A percentile compares a stretch with the other conserved stretches of the same genome.
phyloP scores from a whole-genome alignment of 768 basidiomycete species.

The Lactarius tabidus region DNA sequence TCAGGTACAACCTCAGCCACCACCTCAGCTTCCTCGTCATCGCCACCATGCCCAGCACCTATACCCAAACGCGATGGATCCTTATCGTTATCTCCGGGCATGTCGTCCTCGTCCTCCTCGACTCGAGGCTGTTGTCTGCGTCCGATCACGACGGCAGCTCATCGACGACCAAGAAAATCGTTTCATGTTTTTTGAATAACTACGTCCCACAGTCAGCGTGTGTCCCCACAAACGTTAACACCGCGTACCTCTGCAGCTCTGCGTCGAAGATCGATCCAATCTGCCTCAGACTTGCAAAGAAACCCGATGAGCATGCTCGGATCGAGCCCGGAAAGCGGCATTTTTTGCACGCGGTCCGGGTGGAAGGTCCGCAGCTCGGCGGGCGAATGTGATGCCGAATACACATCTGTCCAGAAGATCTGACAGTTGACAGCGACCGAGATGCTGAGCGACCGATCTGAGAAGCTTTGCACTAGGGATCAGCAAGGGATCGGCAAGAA shows the following conservation, averaged over 20 bases:
- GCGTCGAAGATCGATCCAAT: slow-evolving; percentile 78
- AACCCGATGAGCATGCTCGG: slow-evolving; percentile 98
- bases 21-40: too few species aligned
- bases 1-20: too few species aligned
- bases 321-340: slow-evolving; percentile 85
- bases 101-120: slow-evolving; percentile 61
- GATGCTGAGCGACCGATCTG: slow-evolving; percentile 76
- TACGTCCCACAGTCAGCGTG: slow-evolving; percentile 28
- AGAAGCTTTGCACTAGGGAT: slow-evolving; percentile 71
- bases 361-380: slow-evolving; percentile 86
- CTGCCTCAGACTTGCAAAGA: slow-evolving; percentile 72
- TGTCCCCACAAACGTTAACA: slow-evolving; percentile 8
- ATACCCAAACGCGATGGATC: too few species aligned
- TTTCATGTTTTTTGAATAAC: slow-evolving; percentile 46
- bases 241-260: slow-evolving; percentile 67
- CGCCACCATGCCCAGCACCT: too few species aligned
- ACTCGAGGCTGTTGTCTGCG: slow-evolving; percentile 72
- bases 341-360: slow-evolving; percentile 92
- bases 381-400: slow-evolving; percentile 55
- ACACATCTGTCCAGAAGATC: slow-evolving; percentile 79
- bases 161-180: slow-evolving; percentile 83
- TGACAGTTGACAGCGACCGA: slow-evolving; percentile 78
- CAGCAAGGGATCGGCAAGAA: too few species aligned
- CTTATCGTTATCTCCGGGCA: too few species aligned
- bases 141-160: slow-evolving; percentile 84